Conservation (phyloP, 176 grass and related monocot genomes). For the Miscanthus lutarioriparius region DNA sequence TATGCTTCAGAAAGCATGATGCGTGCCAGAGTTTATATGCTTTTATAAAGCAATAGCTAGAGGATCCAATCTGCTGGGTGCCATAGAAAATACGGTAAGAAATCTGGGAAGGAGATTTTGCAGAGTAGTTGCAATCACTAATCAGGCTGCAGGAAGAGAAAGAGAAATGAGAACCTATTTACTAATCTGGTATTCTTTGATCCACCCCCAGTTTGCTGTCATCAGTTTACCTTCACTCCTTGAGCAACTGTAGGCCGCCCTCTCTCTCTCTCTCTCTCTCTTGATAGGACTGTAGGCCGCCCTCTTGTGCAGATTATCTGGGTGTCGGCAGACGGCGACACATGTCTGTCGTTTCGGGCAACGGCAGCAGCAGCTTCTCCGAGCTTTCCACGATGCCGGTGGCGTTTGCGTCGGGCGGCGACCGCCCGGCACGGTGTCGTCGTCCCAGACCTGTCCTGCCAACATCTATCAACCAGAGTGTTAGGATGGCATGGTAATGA, state of each 20-base stretch:
- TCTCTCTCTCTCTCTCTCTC: neutral
- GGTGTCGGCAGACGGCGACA: neutral
- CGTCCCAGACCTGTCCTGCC: neutral
- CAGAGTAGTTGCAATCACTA: neutral
- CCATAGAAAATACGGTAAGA: conserved; percentile 22
- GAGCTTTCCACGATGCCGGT: conserved; percentile 2
- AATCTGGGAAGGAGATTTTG: neutral
- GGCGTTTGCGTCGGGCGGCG: neutral
- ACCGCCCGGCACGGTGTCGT: neutral
- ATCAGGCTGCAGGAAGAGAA: neutral
- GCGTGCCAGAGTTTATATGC: conserved; percentile 10
- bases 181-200: neutral
- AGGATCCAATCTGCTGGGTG: neutral
- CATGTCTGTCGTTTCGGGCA: neutral
- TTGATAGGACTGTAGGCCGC: neutral
- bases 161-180: too few relatives aligned
- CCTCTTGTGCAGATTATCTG: neutral
- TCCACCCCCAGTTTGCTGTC: neutral
- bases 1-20: neutral
- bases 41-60: neutral
- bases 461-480: neutral
- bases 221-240: neutral
- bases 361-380: neutral
- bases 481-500: neutral
- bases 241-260: neutral